Evolutionary conservation across 371 early-diverging fungal genomes (phyloP).

Genomic region (Entomophthora muscae): DNA sequence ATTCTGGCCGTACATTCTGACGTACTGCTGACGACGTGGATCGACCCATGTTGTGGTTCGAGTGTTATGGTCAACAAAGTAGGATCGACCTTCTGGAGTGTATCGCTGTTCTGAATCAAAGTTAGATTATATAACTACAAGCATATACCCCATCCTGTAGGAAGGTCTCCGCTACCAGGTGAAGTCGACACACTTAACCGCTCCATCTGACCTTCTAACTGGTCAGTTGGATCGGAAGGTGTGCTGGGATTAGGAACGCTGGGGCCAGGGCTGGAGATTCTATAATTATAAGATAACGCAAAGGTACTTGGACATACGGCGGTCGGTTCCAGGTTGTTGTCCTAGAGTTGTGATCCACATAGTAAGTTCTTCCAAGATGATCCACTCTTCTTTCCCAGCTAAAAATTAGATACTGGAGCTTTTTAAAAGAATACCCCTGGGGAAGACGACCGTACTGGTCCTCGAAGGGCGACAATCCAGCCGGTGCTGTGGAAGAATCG

Average conservation of each 20-base stretch:
- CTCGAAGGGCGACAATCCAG: conserved; percentile 25
- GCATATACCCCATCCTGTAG: conserved; percentile 73
- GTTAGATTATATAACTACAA: background rate
- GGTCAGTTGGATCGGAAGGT: background rate
- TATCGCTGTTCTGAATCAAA: conserved; percentile 42
- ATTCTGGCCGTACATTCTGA: conserved; percentile 28
- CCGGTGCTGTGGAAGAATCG: conserved; percentile 6
- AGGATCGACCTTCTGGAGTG: conserved; percentile 80
- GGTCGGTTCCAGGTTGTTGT: conserved; percentile 53
- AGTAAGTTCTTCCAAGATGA: conserved; percentile 44
- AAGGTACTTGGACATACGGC: background rate
- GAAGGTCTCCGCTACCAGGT: conserved; percentile 69
- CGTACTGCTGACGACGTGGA: conserved; percentile 52
- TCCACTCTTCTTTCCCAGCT: conserved; percentile 57
- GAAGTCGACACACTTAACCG: conserved; percentile 31
- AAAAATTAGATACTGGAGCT: too few relatives aligned
- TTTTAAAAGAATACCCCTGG: conserved; percentile 42
- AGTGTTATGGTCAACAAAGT: conserved; percentile 95
- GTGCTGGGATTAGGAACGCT: conserved; percentile 10
- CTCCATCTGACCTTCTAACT: conserved; percentile 16
- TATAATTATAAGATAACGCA: background rate
- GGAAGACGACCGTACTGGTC: conserved; percentile 50
- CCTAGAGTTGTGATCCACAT: conserved; percentile 50
- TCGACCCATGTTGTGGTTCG: conserved; percentile 94
- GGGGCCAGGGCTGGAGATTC: conserved; percentile 9